A percentile compares a stretch with the other conserved stretches of the same genome.
Conservation (phyloP, 306 rosid species). For the Castanea crenata region DNA sequence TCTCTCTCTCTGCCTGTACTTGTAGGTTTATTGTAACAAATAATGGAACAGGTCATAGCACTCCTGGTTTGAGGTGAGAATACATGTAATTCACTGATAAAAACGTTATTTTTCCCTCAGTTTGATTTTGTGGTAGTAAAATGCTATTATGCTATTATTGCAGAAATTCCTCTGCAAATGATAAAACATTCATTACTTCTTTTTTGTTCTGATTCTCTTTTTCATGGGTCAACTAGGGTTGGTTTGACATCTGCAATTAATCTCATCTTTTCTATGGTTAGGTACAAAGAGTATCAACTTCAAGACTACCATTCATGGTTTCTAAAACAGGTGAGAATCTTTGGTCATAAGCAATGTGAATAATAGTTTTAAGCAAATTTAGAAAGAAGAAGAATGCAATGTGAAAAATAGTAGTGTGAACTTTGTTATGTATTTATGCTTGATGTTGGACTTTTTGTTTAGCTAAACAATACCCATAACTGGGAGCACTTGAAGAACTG, state of each 20-base stretch:
- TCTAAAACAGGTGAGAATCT: conserved; percentile 64
- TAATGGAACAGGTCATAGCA: conserved; percentile 81
- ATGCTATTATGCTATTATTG: not conserved
- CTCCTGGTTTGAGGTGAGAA: conserved; percentile 73
- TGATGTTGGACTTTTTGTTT: conserved; percentile 19
- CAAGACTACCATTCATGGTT: conserved; percentile 93
- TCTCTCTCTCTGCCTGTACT: conserved; percentile 10
- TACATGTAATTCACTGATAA: conserved; percentile 7
- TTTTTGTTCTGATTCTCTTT: conserved; percentile 6
- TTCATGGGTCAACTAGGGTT: not conserved
- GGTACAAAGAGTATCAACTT: conserved; percentile 94
- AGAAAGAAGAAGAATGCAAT: not conserved
- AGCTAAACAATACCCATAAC: conserved; percentile 81
- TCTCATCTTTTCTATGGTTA: conserved; percentile 35
- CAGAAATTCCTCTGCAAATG: not conserved
- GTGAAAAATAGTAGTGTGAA: not conserved
- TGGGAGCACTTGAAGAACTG: conserved; percentile 78
- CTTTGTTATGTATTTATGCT: conserved; percentile 13
- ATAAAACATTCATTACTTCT: not conserved
- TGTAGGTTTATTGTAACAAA: conserved; percentile 88
- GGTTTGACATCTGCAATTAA: conserved; percentile 13
- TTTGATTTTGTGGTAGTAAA: not conserved
- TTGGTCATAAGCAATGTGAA: conserved; percentile 1
- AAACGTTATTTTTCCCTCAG: conserved; percentile 10
- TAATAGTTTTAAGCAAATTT: not conserved